phyloP scores from a whole-genome alignment of 306 rosid species.

The Ormosia emarginata region DNA sequence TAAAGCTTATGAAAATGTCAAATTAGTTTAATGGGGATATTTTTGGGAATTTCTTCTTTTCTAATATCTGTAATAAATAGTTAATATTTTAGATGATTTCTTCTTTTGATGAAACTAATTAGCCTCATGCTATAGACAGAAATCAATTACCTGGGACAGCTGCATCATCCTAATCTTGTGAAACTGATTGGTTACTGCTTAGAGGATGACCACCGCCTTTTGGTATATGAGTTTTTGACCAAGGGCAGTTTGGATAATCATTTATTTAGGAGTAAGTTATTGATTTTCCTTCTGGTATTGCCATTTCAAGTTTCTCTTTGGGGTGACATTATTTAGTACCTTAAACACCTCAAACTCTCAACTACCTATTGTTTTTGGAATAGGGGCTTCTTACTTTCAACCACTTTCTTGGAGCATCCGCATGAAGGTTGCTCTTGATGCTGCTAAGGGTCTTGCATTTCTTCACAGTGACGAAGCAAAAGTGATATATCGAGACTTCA shows the following conservation, averaged over 20 bases:
- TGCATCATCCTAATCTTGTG: constrained; percentile 90
- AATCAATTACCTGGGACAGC: constrained; percentile 90
- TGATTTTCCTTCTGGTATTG: background rate
- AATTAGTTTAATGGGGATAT: background rate
- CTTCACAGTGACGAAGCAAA: constrained; percentile 92
- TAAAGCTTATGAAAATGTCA: background rate
- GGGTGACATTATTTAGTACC: background rate
- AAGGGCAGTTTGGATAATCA: constrained; percentile 95
- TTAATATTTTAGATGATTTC: background rate
- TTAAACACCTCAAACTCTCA: background rate
- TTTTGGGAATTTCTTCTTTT: background rate
- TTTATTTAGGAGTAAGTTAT: constrained; percentile 82
- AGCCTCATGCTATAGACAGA: constrained; percentile 61
- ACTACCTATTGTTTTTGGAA: constrained; percentile 16
- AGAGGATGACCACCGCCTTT: constrained; percentile 91
- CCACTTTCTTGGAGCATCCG: constrained; percentile 90
- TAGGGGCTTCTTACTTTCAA: constrained; percentile 84
- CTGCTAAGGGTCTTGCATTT: constrained; percentile 93
- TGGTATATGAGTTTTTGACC: constrained; percentile 88
- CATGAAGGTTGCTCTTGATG: constrained; percentile 80
- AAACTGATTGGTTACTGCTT: constrained; percentile 89
- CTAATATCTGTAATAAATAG: background rate
- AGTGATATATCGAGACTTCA: constrained; percentile 93
- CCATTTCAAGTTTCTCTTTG: constrained; percentile 13
- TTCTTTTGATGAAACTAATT: constrained; percentile 16